Percentiles rank a stretch among this genome's conserved stretches.
Conservation (phyloP, 306 rosid species). For the Cucurbita ficifolia region DNA sequence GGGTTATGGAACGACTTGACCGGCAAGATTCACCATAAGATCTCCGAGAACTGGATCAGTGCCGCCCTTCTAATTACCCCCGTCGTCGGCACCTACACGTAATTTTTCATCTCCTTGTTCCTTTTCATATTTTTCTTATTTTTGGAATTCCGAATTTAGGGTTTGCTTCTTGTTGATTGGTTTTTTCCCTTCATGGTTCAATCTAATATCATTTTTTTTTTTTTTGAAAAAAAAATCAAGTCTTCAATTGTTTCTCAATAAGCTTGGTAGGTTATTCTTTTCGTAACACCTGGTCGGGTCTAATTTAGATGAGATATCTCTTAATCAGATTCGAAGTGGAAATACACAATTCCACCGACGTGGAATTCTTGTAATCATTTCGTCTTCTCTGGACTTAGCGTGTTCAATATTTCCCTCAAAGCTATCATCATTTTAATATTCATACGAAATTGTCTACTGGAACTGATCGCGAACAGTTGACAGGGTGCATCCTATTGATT, state of each 20-base stretch:
- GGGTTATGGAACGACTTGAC: slow-evolving; percentile 79
- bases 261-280: neutral
- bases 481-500: neutral
- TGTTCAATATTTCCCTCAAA: neutral
- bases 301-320: neutral
- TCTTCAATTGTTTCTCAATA: neutral
- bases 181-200: neutral
- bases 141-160: neutral
- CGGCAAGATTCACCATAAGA: slow-evolving; percentile 64
- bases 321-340: neutral
- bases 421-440: neutral
- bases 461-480: neutral
- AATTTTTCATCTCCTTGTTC: neutral
- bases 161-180: neutral
- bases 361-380: neutral
- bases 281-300: neutral
- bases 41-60: slow-evolving; percentile 84
- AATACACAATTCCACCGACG: no score
- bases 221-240: no score
- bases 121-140: neutral
- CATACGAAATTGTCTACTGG: neutral
- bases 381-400: neutral
- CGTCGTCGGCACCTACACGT: slow-evolving; percentile 48
- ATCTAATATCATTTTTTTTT: neutral
- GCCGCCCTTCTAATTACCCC: slow-evolving; percentile 54